Percentiles rank a stretch among this genome's conserved stretches.
These are phyloP conservation scores for Albizia julibrissin DNA, from an alignment of 306 rosid species.

Conservation along the genomic window DNA sequence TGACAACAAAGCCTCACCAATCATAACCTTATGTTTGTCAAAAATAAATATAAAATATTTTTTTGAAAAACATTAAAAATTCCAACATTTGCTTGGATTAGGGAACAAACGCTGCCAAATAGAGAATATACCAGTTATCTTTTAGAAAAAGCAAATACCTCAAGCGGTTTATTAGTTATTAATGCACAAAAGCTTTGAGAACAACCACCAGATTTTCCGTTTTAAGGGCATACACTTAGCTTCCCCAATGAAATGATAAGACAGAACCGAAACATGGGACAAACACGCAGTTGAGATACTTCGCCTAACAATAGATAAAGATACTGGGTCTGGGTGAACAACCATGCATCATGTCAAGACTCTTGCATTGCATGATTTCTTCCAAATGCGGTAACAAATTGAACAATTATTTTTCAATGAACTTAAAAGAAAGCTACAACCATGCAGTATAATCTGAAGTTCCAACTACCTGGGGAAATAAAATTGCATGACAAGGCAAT, in stretches of 20 bases:
- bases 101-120: no score
- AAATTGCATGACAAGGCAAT: conserved; percentile 98
- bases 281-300: conserved; percentile 3
- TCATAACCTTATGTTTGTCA: not conserved
- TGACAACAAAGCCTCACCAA: not conserved
- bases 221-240: not conserved
- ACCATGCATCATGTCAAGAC: conserved; percentile 24
- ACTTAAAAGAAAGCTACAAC: conserved; percentile 24
- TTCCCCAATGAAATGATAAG: conserved; percentile 17
- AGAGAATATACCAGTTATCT: not conserved
- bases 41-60: not conserved
- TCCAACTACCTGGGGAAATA: conserved; percentile 84
- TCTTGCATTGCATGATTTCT: conserved; percentile 19
- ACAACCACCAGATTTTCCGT: not conserved
- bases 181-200: not conserved
- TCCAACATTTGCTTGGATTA: not conserved
- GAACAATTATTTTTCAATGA: conserved; percentile 12
- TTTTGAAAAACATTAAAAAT: not conserved
- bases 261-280: conserved; percentile 14
- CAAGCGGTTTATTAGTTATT: not conserved
- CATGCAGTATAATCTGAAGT: conserved; percentile 30
- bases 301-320: not conserved
- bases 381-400: conserved; percentile 6
- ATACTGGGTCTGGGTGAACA: conserved; percentile 19
- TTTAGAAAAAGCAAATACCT: conserved; percentile 1